Base-by-base conservation (phyloP, 2,329 filamentous ascomycete genomes). In the Epichloe amarillans region DNA sequence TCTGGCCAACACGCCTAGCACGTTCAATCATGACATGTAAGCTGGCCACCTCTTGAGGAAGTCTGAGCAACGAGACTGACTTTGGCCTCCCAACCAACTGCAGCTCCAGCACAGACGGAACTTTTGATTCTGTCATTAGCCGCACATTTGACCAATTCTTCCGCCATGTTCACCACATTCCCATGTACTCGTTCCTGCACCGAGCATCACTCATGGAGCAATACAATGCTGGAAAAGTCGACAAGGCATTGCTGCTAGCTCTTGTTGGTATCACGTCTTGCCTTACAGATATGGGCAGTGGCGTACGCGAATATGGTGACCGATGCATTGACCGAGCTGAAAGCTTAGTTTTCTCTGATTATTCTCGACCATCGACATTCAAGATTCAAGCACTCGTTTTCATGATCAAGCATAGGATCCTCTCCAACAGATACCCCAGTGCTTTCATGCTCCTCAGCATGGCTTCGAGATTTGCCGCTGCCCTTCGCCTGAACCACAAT, bases 181-280 rank as follows among this genome's bases (percentile, higher is more conserved):
- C 77, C 43, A 75, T 76, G 56, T 77, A 76, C 63, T 77, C 75
- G 11, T 80, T 80, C 51, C 62, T 80, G 15, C 77, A 80, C 57
- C 74, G 76, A 26, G 75, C 76, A 12, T 80, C 77, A 2, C 71
- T 80, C 23, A 78, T 79, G 75, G 76, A 79, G 59, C 70, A 76
- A 33, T 78, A 78, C 59, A 72, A 77, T 55, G 71, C 74, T 4
- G 76, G 75, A 46, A 75, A 75, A 54, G 73, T 80, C 55, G 76
- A 80, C 57, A 71, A 70, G 40, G 67, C 75, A 2, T 64, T 80
- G 6, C 65, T 80, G 4, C 67, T 79, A 4, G 74, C 76, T 39
- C 63, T 80, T 4, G 66, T 80, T 7, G 77, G 76, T 47, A 76
- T 80, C 57, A 78, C 76, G 2, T 74, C 75, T 3, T 66, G 77